Evolutionary conservation across 2,329 filamentous ascomycete genomes (phyloP).

Genomic region (Sporothrix variecibatus): DNA sequence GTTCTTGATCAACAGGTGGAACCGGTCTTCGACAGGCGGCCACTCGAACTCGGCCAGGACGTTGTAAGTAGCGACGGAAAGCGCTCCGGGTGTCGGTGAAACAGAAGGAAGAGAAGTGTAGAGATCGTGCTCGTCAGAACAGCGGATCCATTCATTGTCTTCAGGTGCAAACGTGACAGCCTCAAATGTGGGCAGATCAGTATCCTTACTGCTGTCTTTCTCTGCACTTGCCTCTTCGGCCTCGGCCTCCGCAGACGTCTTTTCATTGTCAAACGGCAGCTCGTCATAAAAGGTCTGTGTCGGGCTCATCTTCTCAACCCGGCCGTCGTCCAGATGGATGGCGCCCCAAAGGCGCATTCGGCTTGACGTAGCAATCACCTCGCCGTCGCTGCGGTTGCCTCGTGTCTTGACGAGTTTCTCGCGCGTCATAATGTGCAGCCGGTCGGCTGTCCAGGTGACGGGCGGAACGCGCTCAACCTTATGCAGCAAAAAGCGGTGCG

Average conservation of each 20-base stretch:
- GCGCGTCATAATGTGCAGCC: slow-evolving; percentile 56
- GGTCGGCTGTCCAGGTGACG: slow-evolving; percentile 50
- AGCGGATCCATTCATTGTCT: slow-evolving; percentile 23
- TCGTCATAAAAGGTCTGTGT: slow-evolving; percentile 32
- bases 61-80: slow-evolving; percentile 53
- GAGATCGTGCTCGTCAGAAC: slow-evolving; percentile 23
- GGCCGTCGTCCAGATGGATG: slow-evolving; percentile 41
- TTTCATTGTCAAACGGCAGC: slow-evolving; percentile 10
- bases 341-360: slow-evolving; percentile 61
- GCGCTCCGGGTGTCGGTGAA: slow-evolving; percentile 22
- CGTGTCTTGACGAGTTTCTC: slow-evolving; percentile 38
- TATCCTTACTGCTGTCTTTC: neutral
- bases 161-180: slow-evolving; percentile 26
- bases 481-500: slow-evolving; percentile 53
- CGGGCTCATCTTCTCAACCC: slow-evolving; percentile 33
- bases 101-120: slow-evolving; percentile 3
- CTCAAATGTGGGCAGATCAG: slow-evolving; percentile 21
- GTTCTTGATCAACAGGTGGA: slow-evolving; percentile 47
- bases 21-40: slow-evolving; percentile 46
- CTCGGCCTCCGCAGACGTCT: neutral
- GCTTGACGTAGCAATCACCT: slow-evolving; percentile 35
- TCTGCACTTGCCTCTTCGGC: neutral
- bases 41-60: slow-evolving; percentile 54
- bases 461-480: slow-evolving; percentile 53
- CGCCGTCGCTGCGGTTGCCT: neutral